Base-by-base conservation (phyloP, 805 yeast species). In the Myxozyma neglecta region DNA sequence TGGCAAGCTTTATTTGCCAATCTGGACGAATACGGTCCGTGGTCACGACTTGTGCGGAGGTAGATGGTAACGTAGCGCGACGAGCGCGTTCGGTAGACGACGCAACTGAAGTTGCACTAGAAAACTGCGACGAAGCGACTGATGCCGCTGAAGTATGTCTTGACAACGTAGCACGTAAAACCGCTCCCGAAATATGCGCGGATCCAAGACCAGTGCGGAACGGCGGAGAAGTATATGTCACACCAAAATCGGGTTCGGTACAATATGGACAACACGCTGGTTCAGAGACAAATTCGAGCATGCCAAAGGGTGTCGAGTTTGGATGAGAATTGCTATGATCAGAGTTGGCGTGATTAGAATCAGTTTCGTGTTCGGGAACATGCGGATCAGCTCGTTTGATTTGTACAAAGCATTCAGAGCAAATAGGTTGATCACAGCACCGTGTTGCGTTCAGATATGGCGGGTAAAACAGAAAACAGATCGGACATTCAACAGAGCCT, bases 341-440 rank as follows among this genome's bases (percentile, higher is more conserved):
- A 9, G 37, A 29, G 57, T 57, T 43, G 53, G 53, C 40, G 68
- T 63, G 49, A 73, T 72, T 11, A 70, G 68, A 34, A 71, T 73
- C 39, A 74, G 16, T 32, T 29, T 57, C 61, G 45, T 56, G 79
- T 65, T 73, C 84, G 1, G 97, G 97, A 39, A 91, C 90, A 75
- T 93, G 98, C 0, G 99, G 98, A 10, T 90, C 96, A 39, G 85
- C 77, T 56, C 99, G 81, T 73, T 89, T 90, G 72, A 93, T 91
- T 74, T 93, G 97, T 10, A 93, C 97, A 81, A 93, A 94, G 72
- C 99, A 93, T 75, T 93, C 98, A 1, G 97, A 83, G 75, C 99
- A 94, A 20, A 93, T 91, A 1, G 96, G 92, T 73, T 93, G 98
- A 53, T 83, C 82, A 73, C 99, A 93, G 74, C 99, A 93, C 49